Evolutionary conservation across 2,329 filamentous ascomycete species (phyloP), one percentile per base, ranked within the genome.

Genomic region (Diaporthe sp.): DNA sequence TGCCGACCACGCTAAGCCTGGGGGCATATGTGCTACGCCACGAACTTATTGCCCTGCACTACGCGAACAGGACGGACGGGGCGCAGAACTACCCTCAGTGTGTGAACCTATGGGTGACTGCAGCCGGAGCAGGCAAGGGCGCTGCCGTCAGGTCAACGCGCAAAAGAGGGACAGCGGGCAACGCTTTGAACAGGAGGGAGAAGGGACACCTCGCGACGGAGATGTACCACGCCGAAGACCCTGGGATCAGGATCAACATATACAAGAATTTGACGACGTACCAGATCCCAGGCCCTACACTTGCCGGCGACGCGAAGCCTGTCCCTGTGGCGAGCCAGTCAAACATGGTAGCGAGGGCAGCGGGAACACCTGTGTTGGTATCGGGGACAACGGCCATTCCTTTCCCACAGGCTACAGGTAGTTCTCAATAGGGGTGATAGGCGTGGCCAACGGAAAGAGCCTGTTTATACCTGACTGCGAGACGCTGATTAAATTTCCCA

Each of bases 21-120:
- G 89, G 88, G 2, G 84, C 87, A 77, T 91, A 90, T 77, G 87
- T 91, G 44, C 79, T 91, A 44, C 84, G 89, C 3, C 88, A 90
- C 78, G 89, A 91, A 81, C 84, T 86, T 61, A 86, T 87, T 75
- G 89, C 85, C 28, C 71, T 82, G 75, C 81, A 82, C 57, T 82
- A 77, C 37, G 81, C 81, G 13, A 77, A 68, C n/a, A 34, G 72
- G 58, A 62, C 49, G 22, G 75, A 77, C 13, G 80, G 80, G 1
- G 81, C 81, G 65, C 81, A 82, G 76, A 82, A 82, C 53, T 82
- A 82, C n/a, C 81, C 81, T 19, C 75, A 81, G 15, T 82, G 81
- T 34, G 53, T 82, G 31, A 82, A 82, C 57, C 28, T 82, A 28
- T 81, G 79, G 79, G 80, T 82, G 8, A 76, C 79, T 58, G 68